Evolutionary conservation across 345 rosid genomes (phyloP).

Genomic region (Populus deltoides): DNA sequence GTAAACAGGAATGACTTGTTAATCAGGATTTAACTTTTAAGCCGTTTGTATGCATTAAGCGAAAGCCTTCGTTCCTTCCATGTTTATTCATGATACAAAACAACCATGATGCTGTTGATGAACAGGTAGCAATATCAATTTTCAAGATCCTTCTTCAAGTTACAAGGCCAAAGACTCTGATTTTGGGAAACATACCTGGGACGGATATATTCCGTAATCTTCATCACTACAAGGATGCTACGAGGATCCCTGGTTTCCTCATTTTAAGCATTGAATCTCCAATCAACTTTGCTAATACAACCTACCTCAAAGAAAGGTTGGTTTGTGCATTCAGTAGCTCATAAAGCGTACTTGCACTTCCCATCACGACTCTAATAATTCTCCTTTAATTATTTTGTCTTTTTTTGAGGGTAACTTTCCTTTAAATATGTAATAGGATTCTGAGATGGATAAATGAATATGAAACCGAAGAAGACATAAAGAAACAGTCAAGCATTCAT

Average conservation of each 20-base stretch:
- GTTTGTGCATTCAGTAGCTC: neutral
- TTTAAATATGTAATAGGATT: conserved; percentile 34
- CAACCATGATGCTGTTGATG: neutral
- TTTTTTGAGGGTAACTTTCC: neutral
- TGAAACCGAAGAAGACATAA: conserved; percentile 51
- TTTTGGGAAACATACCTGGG: conserved; percentile 82
- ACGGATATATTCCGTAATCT: conserved; percentile 63
- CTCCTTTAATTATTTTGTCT: neutral
- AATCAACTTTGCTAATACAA: conserved; percentile 79
- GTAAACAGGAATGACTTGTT: neutral
- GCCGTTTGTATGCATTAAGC: neutral
- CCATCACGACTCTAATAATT: neutral
- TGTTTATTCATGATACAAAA: neutral
- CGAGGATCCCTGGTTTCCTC: conserved; percentile 68
- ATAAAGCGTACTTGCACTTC: neutral
- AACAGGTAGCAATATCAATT: conserved; percentile 74
- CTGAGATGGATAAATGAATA: conserved; percentile 85
- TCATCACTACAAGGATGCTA: conserved; percentile 74
- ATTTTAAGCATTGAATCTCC: conserved; percentile 78
- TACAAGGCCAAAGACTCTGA: conserved; percentile 73
- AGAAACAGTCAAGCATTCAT: conserved; percentile 46
- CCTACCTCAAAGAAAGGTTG: conserved; percentile 84
- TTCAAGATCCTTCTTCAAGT: conserved; percentile 80
- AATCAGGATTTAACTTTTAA: neutral
- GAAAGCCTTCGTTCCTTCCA: neutral